Conservation (phyloP, 805 yeast species). For the Ogataea ganodermae region DNA sequence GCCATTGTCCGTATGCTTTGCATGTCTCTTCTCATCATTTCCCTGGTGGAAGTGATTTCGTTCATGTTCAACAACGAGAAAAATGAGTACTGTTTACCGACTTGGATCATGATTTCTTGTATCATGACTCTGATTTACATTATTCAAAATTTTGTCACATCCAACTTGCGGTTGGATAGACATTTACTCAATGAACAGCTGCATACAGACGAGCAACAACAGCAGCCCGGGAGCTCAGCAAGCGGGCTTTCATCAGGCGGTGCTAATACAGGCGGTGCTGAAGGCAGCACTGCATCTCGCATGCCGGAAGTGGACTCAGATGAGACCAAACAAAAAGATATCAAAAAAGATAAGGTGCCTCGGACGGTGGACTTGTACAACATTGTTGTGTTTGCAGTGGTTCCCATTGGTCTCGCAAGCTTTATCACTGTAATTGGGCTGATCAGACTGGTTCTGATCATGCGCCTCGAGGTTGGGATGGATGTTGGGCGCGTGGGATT, state of each 20-base stretch:
- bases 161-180: constrained; percentile 54
- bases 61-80: constrained; percentile 66
- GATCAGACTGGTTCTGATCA: constrained; percentile 69
- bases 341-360: constrained; percentile 37
- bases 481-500: constrained; percentile 5
- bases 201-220: not conserved
- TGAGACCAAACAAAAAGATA: not conserved
- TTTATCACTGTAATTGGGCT: constrained; percentile 88
- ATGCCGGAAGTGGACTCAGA: constrained; percentile 15
- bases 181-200: constrained; percentile 22
- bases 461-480: constrained; percentile 60
- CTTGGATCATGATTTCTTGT: constrained; percentile 92
- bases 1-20: constrained; percentile 86
- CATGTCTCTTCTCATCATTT: constrained; percentile 71
- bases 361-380: constrained; percentile 85
- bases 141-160: constrained; percentile 84
- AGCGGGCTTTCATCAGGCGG: not conserved
- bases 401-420: constrained; percentile 95
- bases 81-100: constrained; percentile 69
- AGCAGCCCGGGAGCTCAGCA: not conserved
- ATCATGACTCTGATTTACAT: constrained; percentile 78
- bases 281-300: not conserved
- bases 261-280: not conserved
- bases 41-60: constrained; percentile 67
- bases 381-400: constrained; percentile 93